Evolutionary conservation across 2,329 filamentous ascomycete genomes (phyloP), one percentile per base, ranked within the genome.

Genomic region (Aureobasidium melanogenum): DNA sequence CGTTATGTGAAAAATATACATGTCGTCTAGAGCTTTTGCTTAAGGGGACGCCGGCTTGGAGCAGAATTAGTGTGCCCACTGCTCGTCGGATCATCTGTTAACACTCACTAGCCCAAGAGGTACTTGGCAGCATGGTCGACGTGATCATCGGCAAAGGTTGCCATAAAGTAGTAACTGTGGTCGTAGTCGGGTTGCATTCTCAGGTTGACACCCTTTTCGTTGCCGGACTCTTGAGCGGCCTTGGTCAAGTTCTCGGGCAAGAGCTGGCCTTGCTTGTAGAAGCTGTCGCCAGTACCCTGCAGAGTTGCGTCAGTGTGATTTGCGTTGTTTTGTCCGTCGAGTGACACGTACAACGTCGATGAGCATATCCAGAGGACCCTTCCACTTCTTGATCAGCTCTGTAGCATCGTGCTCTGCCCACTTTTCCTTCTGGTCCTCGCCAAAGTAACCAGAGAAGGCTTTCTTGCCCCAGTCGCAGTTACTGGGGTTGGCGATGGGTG

Each of bases 161-260:
- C 87, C 80, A 99, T 95, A 76, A 96, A 97, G 77, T 86, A 99
- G 79, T 99, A 99, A 64, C 91, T 96, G 77, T 99, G 94, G 74
- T 99, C 94, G 72, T 99, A 97, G 64, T 86, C 91, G 64, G 88
- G 82, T 73, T 96, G 93, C 79, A 93, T 94, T 69, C 93, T 84
- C 65, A 97, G 77, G 59, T 84, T 84, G 64, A 97, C 77, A 10
- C 88, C 89, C 63, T 84, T 80, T 63, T 80, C 77, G 57, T 91
- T 81, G 22, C 90, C 90, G 28, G 85, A 83, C 66, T 88, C 86
- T 77, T 89, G 86, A 63, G 87, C 91, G 14, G 89, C 92, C 69
- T 85, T 82, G 66, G 88, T 84, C 58, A 99, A 85, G 75, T 97
- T 97, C 81, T 99, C 94, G 0, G 93, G 94, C 44, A 97, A 82